Evolutionary conservation across 2,329 filamentous ascomycete species (phyloP).

Genomic region (Xylariales sp.): DNA sequence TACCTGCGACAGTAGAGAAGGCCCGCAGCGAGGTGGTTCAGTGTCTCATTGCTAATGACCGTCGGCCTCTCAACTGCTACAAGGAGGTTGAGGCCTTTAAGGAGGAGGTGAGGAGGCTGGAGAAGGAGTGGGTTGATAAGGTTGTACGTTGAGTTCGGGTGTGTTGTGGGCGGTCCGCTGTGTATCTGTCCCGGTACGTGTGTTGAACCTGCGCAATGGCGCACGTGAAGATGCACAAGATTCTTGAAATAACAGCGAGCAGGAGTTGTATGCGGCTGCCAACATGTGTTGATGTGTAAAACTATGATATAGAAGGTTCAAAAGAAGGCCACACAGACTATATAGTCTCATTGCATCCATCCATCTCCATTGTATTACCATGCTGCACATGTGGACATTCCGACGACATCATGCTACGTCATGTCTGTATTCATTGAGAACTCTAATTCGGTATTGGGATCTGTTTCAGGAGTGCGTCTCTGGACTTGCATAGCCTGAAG

Average conservation of each 20-base stretch:
- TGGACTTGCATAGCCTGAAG: conserved; percentile 19
- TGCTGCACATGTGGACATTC: too few species aligned
- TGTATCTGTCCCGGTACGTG: too few species aligned
- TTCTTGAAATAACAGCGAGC: too few species aligned
- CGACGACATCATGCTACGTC: conserved; percentile 13
- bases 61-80: conserved; percentile 90
- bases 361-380: too few species aligned
- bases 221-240: too few species aligned
- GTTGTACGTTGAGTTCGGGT: conserved; percentile 45
- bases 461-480: conserved; percentile 9
- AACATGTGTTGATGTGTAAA: conserved; percentile 21
- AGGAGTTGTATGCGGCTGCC: too few species aligned
- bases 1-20: conserved; percentile 68
- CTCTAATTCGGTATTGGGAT: conserved; percentile 10
- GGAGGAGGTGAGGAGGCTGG: conserved; percentile 79
- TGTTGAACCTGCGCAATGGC: too few species aligned
- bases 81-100: conserved; percentile 89
- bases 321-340: conserved; percentile 20
- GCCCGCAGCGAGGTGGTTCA: conserved; percentile 73
- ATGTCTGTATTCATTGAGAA: conserved; percentile 17
- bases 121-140: conserved; percentile 84
- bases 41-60: conserved; percentile 80
- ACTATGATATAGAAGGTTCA: conserved; percentile 22
- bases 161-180: too few species aligned
- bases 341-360: too few species aligned